phyloP scores from a whole-genome alignment of 441 rosid species.

The Cnidoscolus chayamansa region DNA sequence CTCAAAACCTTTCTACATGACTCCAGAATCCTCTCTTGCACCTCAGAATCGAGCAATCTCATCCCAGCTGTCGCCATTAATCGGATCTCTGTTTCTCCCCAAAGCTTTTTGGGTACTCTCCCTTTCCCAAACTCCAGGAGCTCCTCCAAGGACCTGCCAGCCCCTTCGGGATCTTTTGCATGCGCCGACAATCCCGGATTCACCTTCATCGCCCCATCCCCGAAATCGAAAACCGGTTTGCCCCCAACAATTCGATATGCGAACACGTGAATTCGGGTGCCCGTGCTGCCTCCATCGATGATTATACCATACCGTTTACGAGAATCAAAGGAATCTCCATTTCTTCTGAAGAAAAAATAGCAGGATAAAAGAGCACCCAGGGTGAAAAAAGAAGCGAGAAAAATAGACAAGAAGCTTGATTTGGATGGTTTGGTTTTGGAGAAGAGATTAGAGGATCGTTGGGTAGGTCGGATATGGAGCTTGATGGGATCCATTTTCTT shows the following conservation, averaged over 20 bases:
- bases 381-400: constrained; percentile 22
- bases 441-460: constrained; percentile 36
- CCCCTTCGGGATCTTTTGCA: constrained; percentile 50
- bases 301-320: constrained; percentile 42
- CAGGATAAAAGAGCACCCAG: constrained; percentile 24
- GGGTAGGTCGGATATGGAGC: constrained; percentile 41
- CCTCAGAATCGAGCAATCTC: constrained; percentile 50
- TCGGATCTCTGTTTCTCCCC: constrained; percentile 67
- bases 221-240: constrained; percentile 47
- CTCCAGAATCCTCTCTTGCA: constrained; percentile 54
- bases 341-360: constrained; percentile 25
- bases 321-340: constrained; percentile 6
- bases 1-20: constrained; percentile 51
- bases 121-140: constrained; percentile 57
- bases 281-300: constrained; percentile 92
- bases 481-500: constrained; percentile 45
- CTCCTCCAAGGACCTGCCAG: constrained; percentile 51
- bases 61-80: constrained; percentile 93
- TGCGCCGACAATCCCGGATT: constrained; percentile 77
- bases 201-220: constrained; percentile 46
- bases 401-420: constrained; percentile 23
- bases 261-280: constrained; percentile 72
- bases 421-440: constrained; percentile 34
- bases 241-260: constrained; percentile 36
- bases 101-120: constrained; percentile 46